Evolutionary conservation across 2,329 filamentous ascomycete species (phyloP).

Genomic region (Cladorrhinum sp.): DNA sequence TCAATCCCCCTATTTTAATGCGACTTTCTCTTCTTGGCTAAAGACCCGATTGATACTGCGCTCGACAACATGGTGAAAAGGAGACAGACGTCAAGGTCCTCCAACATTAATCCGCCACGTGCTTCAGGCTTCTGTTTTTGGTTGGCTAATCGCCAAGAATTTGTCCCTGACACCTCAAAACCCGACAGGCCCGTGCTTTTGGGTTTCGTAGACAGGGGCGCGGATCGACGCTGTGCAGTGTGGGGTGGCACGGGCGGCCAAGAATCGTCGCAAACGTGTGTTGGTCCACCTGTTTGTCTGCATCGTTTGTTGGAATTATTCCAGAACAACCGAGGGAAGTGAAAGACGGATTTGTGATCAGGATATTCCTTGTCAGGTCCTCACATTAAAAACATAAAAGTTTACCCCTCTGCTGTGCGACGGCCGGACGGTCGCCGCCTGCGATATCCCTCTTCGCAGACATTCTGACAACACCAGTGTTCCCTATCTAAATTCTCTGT

Average conservation of each 20-base stretch:
- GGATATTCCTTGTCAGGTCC: too few species aligned
- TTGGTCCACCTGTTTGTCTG: background rate
- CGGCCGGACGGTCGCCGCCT: too few species aligned
- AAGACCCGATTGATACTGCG: background rate
- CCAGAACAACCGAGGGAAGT: too few species aligned
- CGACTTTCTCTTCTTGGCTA: background rate
- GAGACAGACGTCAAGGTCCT: too few species aligned
- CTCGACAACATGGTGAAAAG: background rate
- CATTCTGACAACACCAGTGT: too few species aligned
- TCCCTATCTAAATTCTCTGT: too few species aligned
- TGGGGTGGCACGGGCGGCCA: background rate
- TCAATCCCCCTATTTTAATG: background rate
- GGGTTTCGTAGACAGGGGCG: background rate
- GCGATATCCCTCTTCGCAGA: too few species aligned
- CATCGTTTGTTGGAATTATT: background rate
- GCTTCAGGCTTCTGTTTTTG: constrained; percentile 1
- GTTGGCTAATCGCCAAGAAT: constrained; percentile 5
- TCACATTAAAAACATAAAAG: too few species aligned
- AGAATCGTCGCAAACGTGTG: background rate
- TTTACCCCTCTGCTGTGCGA: too few species aligned
- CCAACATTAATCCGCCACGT: constrained; percentile 1
- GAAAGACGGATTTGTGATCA: too few species aligned
- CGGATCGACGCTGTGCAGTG: background rate
- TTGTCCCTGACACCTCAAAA: background rate
- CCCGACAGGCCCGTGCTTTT: background rate